phyloP scores from a whole-genome alignment of 768 basidiomycete species.

The Clitopilus hobsonii region DNA sequence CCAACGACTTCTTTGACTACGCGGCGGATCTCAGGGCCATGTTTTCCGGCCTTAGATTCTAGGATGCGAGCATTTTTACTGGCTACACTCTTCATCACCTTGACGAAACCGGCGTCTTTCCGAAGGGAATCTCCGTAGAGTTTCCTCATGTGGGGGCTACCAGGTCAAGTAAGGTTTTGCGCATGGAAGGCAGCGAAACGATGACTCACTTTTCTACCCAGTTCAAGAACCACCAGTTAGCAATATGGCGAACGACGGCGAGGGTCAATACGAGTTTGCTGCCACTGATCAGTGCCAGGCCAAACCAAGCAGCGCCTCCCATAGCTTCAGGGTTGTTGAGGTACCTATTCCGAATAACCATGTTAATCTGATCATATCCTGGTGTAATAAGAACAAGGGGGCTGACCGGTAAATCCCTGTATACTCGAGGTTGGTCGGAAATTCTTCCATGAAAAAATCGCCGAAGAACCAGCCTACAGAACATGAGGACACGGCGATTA shows the following conservation, averaged over 20 bases:
- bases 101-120: constrained; percentile 95
- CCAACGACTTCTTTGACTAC: constrained; percentile 86
- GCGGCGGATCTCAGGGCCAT: constrained; percentile 78
- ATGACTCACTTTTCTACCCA: constrained; percentile 81
- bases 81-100: constrained; percentile 94
- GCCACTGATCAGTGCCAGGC: constrained; percentile 85
- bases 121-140: constrained; percentile 91
- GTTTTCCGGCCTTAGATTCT: constrained; percentile 71
- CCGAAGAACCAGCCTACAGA: constrained; percentile 93
- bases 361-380: not conserved
- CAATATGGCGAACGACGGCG: constrained; percentile 79
- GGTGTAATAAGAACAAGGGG: not conserved
- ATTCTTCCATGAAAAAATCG: constrained; percentile 94
- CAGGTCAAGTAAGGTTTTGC: not conserved
- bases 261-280: constrained; percentile 87
- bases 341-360: constrained; percentile 54
- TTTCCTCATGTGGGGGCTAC: constrained; percentile 96
- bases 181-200: not conserved
- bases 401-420: constrained; percentile 92
- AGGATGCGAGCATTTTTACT: constrained; percentile 74
- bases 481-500: not conserved
- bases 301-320: constrained; percentile 95
- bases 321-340: constrained; percentile 94
- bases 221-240: constrained; percentile 95
- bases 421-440: constrained; percentile 86